Conservation (phyloP, 345 rosid species). For the Hibiscus trionum region DNA sequence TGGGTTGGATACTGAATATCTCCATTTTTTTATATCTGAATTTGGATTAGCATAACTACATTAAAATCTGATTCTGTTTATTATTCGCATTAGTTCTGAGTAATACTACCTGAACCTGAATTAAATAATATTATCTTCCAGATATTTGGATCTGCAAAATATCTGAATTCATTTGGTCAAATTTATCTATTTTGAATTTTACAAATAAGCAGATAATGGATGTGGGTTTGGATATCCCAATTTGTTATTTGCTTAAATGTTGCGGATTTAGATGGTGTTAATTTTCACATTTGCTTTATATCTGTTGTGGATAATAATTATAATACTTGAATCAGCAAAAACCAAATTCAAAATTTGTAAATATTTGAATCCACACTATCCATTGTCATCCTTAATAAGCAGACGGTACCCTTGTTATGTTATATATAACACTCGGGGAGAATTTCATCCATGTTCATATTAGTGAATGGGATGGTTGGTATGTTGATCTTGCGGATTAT, state of each 20-base stretch:
- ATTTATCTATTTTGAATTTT: not conserved
- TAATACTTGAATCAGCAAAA: not conserved
- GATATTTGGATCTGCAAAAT: not conserved
- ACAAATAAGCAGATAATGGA: not conserved
- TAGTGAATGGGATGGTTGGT: not conserved
- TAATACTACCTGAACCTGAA: not conserved
- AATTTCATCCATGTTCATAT: not conserved
- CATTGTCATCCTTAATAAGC: not conserved
- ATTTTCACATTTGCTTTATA: not conserved
- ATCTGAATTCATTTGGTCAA: not conserved
- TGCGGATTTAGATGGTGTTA: not conserved
- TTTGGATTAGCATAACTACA: not conserved
- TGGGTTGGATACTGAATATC: not conserved
- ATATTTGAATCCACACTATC: not conserved
- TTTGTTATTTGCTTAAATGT: not conserved
- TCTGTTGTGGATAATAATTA: not conserved
- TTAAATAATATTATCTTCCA: not conserved
- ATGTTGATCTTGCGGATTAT: not conserved
- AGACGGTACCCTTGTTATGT: not conserved
- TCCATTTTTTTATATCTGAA: not conserved
- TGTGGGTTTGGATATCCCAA: not conserved
- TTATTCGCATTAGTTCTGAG: not conserved
- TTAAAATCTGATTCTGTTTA: not conserved
- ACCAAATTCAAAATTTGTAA: not conserved
- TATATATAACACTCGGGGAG: not conserved